Base-by-base conservation (phyloP, 106 monocot species). In the Acorus calamus region DNA sequence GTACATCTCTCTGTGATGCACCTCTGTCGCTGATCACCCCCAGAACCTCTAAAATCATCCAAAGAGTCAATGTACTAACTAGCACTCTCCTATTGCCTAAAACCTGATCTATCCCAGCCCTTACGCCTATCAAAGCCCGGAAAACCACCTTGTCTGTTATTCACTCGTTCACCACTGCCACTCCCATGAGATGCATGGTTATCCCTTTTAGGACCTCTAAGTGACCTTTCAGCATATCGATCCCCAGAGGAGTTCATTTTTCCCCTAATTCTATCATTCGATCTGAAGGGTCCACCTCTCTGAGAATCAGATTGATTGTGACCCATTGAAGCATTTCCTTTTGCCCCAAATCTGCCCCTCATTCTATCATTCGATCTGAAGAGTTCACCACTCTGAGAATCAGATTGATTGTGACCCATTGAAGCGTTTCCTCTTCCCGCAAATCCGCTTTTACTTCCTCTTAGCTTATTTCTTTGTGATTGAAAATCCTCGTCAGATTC, bases 191-290 rank as follows among this genome's bases (percentile, higher is more conserved):
- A 64, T 12, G 41, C 59, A 47, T 56, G 8, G 45, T 66, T 43
- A 55, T 51, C 66, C 66, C 66, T 70, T 8, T 28, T n/a, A 65
- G 58, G 64, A 66, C 70, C 70, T 59, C 76, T 76, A 66, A 57
- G 71, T 53, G 56, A 52, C 46, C 53, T 45, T 12, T 60, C 62
- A 12, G 62, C 63, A 59, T 59, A 13, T 7, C 42, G 8, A 28
- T 49, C 47, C 42, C 58, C 46, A 46, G 66, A 75, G 56, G 76
- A 79, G 53, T 51, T 70, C 52, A 64, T 64, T 59, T 28, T 28
- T 28, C 53, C 60, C 51, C 13, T 61, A 49, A 12, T 61, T 8
- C 61, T 69, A 52, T 72, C 57, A 48, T 71, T 48, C 11, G 52
- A 69, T 62, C 64, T 67, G 58, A 72, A 57, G 64, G 0, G 28